A percentile compares a stretch with the other conserved stretches of the same genome.
phyloP scores from a whole-genome alignment of 2,329 filamentous ascomycete genomes.

The Coniochaeta hoffmannii region DNA sequence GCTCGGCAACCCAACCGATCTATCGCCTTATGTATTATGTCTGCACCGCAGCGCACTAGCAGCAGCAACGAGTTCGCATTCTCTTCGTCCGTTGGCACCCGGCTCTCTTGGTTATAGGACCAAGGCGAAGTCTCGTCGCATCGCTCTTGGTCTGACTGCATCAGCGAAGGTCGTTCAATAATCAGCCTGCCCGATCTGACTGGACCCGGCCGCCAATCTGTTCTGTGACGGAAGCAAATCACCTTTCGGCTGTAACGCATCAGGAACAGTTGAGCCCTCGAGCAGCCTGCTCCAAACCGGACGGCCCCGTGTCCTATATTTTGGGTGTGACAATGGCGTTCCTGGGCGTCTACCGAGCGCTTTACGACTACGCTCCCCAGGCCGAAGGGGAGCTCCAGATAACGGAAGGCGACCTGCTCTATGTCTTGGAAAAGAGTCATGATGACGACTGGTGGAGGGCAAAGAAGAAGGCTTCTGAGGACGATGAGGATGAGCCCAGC shows the following conservation, averaged over 20 bases:
- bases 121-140: background rate
- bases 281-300: too few species aligned
- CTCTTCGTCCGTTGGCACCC: background rate
- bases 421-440: conserved; percentile 73
- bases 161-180: background rate
- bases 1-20: background rate
- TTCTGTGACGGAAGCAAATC: too few species aligned
- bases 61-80: background rate
- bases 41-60: background rate
- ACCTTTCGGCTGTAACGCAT: too few species aligned
- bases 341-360: conserved; percentile 78
- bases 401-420: conserved; percentile 79
- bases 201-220: too few species aligned
- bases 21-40: background rate
- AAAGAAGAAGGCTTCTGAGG: conserved; percentile 77
- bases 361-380: conserved; percentile 91
- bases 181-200: too few species aligned
- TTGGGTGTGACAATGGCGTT: conserved; percentile 63
- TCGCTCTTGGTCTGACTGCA: background rate
- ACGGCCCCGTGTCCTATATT: too few species aligned
- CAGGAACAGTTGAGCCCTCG: too few species aligned
- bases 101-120: background rate
- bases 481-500: conserved; percentile 85
- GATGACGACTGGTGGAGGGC: conserved; percentile 91
- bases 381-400: conserved; percentile 80